Evolutionary conservation across 192 early-diverging fungal species (phyloP), one percentile per base, ranked within the genome.

Genomic region (Coemansia biformis): DNA sequence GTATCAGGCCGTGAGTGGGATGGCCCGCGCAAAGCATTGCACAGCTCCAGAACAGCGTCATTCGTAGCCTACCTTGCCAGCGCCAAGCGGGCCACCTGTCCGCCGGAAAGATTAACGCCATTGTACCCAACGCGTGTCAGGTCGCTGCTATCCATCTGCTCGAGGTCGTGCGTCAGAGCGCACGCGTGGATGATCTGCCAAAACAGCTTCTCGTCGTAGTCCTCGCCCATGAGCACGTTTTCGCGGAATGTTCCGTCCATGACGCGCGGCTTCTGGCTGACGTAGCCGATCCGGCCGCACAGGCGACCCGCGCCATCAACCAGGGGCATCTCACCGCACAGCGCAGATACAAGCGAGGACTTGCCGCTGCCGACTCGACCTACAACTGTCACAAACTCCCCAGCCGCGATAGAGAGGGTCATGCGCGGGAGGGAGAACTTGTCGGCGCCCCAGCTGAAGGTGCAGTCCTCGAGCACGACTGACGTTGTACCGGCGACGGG

Each of bases 291-390:
- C 9, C 62, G 55, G 1, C 90, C 90, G 33, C 80, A 65, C 6
- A 93, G 38, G 21, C 53, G 63, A 2, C 91, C 89, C 7, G 76
- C 60, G 6, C 90, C 91, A 16, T 48, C 48, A 3, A 73, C 40
- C 48, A 83, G 75, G 28, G 86, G 83, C 86, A 92, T 95, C 66
- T 98, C 93, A 10, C 87, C 78, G 50, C 90, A 88, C 8, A 90
- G 59, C 0, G 83, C 66, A 0, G 63, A 59, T 12, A 90, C 57
- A 46, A 91, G 67, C 40, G 76, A 80, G 16, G 67, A 72, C 42
- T 87, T 89, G 3, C 86, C 85, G 11, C 86, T 81, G 16, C 90
- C 90, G n/a, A 88, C 82, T 0, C 90, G 71, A 5, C 92, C 90
- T 22, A 92, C 86, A 2, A 92, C 75, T n/a, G 83, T 84, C 42